These are phyloP conservation scores for Xylariaceae sp. DNA, from an alignment of 2,329 filamentous ascomycete genomes.

Conservation along the genomic window DNA sequence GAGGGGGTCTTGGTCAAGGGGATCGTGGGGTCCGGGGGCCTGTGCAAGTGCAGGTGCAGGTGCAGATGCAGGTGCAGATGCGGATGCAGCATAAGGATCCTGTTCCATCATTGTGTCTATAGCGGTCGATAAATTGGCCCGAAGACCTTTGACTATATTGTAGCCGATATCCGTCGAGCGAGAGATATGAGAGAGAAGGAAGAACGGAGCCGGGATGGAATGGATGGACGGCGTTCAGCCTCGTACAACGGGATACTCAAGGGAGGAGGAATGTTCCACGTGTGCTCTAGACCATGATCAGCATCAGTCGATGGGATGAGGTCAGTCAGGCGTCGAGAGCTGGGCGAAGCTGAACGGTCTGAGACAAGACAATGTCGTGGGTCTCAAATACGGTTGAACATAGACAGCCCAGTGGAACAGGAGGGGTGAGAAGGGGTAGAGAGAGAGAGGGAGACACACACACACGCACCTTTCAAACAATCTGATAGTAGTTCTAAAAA, in stretches of 20 bases:
- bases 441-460: not conserved
- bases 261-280: conserved; percentile 21
- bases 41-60: too few relatives aligned
- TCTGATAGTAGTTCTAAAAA: too few relatives aligned
- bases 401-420: not conserved
- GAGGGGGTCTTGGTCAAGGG: not conserved
- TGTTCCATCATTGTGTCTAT: conserved; percentile 52
- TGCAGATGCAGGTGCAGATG: too few relatives aligned
- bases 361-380: conserved; percentile 5
- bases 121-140: conserved; percentile 51
- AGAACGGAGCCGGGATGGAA: too few relatives aligned
- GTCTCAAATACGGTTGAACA: not conserved
- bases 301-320: not conserved
- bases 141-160: conserved; percentile 52
- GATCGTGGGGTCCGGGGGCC: conserved; percentile 38
- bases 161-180: conserved; percentile 10
- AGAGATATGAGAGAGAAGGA: conserved; percentile 8
- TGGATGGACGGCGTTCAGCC: conserved; percentile 16
- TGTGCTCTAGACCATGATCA: conserved; percentile 12
- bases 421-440: not conserved
- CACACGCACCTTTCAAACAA: not conserved
- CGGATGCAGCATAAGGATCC: conserved; percentile 26
- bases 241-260: conserved; percentile 12
- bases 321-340: conserved; percentile 17
- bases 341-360: conserved; percentile 9